These are phyloP conservation scores for Lentinula novae-zelandiae DNA, from an alignment of 1,284 basidiomycete species.

Conservation along the genomic window DNA sequence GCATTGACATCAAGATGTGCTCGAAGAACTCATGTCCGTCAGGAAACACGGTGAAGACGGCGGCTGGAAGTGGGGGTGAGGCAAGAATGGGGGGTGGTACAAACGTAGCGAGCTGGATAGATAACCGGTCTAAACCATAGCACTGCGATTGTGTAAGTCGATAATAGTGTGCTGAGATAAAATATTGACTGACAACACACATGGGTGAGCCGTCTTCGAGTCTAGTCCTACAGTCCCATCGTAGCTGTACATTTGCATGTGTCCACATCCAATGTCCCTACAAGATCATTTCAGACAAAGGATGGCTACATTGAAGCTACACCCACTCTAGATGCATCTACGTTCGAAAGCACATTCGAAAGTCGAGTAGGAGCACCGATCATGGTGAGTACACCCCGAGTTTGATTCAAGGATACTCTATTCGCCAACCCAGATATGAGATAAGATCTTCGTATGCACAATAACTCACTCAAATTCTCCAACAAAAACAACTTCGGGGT, in stretches of 20 bases:
- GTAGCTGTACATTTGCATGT: constrained; percentile 28
- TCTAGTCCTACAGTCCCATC: constrained; percentile 40
- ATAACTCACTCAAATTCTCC: constrained; percentile 38
- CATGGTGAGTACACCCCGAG: constrained; percentile 35
- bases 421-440: neutral
- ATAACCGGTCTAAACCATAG: constrained; percentile 23
- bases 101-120: constrained; percentile 37
- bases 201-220: constrained; percentile 42
- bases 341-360: constrained; percentile 30
- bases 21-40: constrained; percentile 40
- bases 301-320: neutral
- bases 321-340: constrained; percentile 26
- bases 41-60: constrained; percentile 40
- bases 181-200: constrained; percentile 33
- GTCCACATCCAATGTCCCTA: constrained; percentile 39
- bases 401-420: constrained; percentile 36
- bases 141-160: constrained; percentile 24
- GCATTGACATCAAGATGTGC: constrained; percentile 39
- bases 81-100: constrained; percentile 40
- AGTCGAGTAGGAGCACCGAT: constrained; percentile 33
- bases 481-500: constrained; percentile 29
- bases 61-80: constrained; percentile 37
- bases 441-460: neutral
- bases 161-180: neutral
- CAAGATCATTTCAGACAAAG: neutral